Evolutionary conservation across 2,329 filamentous ascomycete species (phyloP), one percentile per base, ranked within the genome.

Genomic region (Clonostachys solani): DNA sequence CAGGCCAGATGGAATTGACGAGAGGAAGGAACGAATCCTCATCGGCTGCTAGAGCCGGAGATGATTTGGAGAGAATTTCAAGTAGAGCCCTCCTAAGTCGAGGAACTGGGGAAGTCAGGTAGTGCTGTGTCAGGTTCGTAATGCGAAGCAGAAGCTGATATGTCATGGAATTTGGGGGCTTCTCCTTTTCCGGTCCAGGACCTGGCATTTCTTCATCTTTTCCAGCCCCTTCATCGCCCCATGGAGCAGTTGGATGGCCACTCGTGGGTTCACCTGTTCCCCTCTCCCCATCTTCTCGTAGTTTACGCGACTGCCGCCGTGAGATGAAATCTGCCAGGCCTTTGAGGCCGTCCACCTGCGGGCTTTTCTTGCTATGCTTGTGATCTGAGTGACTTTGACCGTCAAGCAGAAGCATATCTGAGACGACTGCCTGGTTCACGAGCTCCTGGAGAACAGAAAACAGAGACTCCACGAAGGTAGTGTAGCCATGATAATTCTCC

Each of bases 401-500:
- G 40, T 73, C 71, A 2, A 79, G 54, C 7, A 81, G 65, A 3
- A 80, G 65, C 48, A 66, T 65, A 41, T 73, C 68, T 3, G 77
- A 77, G 52, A 81, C 86, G 12, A 84, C 81, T 5, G 89, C 89
- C 66, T 96, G 89, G 46, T 89, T 83, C 12, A 94, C 89, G 48
- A 97, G 82, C 50, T 90, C 88, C 46, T 83, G 84, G 6, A 99
- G 70, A 0, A 95, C 90, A 2, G 80, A 73, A 62, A 97, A 99
- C 6, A 99, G 72, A 42, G 84, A 80, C 60, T 96, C 90, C 1
- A 95, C 92, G 48, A 99, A 83, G 16, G 78, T 70, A 1, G 90
- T 84, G 62, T 99, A 97, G 2, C 94, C 94, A 58, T 99, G 94
- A 57, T 94, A 99, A 58, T 90, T 89, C 55, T 96, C 91, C n/a